Base-by-base conservation (phyloP, 495 filamentous ascomycete genomes). In the Terfezia claveryi region DNA sequence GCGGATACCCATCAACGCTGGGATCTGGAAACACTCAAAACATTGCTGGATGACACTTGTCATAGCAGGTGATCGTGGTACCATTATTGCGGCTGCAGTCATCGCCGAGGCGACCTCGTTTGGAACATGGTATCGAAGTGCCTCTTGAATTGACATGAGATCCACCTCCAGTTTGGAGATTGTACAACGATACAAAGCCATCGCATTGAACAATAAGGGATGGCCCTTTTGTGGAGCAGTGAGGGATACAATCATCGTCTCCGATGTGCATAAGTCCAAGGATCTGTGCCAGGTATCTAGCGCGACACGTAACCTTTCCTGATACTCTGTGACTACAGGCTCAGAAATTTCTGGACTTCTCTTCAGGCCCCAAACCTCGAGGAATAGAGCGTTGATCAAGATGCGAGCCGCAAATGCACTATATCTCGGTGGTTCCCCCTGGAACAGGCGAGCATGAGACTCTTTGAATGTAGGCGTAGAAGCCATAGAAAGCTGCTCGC, bases 291-390 rank as follows among this genome's bases (percentile, higher is more conserved):
- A 98, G 20, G 89, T 95, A 72, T 96, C 91, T 54, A 98, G 73
- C 49, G 91, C 91, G 23, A 94, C 78, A 57, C 92, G 79, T 54
- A 98, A 81, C 74, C 94, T 98, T 50, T 62, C 57, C 23, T 57
- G 56, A 76, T 94, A 98, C 69, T 98, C 91, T 16, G 89, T 93
- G 10, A 95, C 88, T 51, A 95, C 87, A 67, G 94, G 89, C 67
- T 95, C 91, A 53, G 94, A 72, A 50, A 87, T 87, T 68, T 95
- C 89, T 46, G 89, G 87, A 68, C 84, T 94, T 58, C 91, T 84
- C 76, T 95, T 94, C 71, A 95, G 86, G 65, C 88, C 91, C 91
- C 89, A 98, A 5, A 98, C 91, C 64, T 95, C 91, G 55, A 98
- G 75, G 76, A 96, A 98, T 56, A 98, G 78, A 5, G 92, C 88